Percentiles rank a stretch among this genome's conserved stretches.
phyloP scores from a whole-genome alignment of 371 early-diverging fungal species.

The Parasitella parasitica region DNA sequence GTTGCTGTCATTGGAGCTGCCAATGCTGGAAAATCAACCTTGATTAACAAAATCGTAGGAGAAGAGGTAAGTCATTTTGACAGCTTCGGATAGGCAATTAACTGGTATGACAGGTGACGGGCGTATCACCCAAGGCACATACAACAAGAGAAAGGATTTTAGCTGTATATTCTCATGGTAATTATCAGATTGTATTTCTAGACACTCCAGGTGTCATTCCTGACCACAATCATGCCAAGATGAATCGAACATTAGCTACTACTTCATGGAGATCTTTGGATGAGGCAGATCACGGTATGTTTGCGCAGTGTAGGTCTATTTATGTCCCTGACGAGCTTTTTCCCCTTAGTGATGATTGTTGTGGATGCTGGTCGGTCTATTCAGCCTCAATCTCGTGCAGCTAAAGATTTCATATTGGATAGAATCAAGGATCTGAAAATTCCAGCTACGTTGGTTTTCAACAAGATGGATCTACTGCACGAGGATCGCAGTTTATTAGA shows the following conservation, averaged over 20 bases:
- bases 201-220: conserved; percentile 69
- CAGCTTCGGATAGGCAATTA: background rate
- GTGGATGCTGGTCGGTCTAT: conserved; percentile 63
- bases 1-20: conserved; percentile 75
- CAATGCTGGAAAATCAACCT: conserved; percentile 81
- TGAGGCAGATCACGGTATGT: conserved; percentile 64
- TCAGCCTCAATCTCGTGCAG: conserved; percentile 35
- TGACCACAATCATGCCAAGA: conserved; percentile 40
- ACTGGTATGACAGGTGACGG: conserved; percentile 44
- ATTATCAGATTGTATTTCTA: conserved; percentile 62
- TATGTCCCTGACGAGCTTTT: too few relatives aligned
- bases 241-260: conserved; percentile 65
- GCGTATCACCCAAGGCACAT: conserved; percentile 74
- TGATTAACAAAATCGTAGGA: conserved; percentile 66
- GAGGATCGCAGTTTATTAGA: conserved; percentile 40
- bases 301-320: background rate
- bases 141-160: conserved; percentile 70
- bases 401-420: conserved; percentile 61
- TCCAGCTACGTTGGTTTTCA: conserved; percentile 68
- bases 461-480: conserved; percentile 69
- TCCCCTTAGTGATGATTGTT: conserved; percentile 54
- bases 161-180: conserved; percentile 57
- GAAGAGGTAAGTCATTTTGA: conserved; percentile 19
- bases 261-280: conserved; percentile 73
- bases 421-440: conserved; percentile 42